Conservation (phyloP, 208 protist genomes). For the Crithidia acanthocephali region DNA sequence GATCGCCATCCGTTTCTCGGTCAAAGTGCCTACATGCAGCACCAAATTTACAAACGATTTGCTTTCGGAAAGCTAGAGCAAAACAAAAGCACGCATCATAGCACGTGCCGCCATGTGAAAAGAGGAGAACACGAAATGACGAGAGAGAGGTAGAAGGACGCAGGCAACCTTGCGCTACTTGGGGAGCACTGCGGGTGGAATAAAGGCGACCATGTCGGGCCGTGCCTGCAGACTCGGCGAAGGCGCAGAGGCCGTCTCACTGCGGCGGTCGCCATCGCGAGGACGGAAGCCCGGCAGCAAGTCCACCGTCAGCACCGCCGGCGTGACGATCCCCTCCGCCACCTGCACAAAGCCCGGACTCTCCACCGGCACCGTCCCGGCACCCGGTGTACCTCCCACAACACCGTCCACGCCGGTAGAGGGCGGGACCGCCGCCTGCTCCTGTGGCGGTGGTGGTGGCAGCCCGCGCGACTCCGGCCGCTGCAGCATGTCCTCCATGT, state of each 20-base stretch:
- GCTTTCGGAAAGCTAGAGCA: too few species aligned
- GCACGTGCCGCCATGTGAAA: too few species aligned
- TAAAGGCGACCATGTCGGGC: slow-evolving; percentile 23
- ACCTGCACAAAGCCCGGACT: slow-evolving; percentile 24
- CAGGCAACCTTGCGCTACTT: background rate
- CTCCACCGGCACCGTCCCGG: background rate
- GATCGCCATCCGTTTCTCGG: too few species aligned
- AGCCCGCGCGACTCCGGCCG: slow-evolving; percentile 11
- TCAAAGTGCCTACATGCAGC: too few species aligned
- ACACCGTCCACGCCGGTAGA: background rate
- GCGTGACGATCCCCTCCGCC: slow-evolving; percentile 23
- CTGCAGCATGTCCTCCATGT: slow-evolving; percentile 54
- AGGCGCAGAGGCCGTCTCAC: slow-evolving; percentile 17
- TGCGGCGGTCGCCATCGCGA: slow-evolving; percentile 11
- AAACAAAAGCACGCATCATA: too few species aligned
- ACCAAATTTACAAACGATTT: too few species aligned
- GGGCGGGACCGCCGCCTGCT: background rate
- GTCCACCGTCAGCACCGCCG: slow-evolving; percentile 28
- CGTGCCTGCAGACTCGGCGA: slow-evolving; percentile 30
- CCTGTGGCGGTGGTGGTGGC: background rate
- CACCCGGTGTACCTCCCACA: background rate
- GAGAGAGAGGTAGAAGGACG: too few species aligned
- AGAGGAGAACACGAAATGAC: too few species aligned
- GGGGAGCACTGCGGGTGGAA: slow-evolving; percentile 11
- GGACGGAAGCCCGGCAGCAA: slow-evolving; percentile 25